Percentiles rank a stretch among this genome's conserved stretches.
These are phyloP conservation scores for Penicillium salamii DNA, from an alignment of 495 filamentous ascomycete genomes.

Conservation along the genomic window DNA sequence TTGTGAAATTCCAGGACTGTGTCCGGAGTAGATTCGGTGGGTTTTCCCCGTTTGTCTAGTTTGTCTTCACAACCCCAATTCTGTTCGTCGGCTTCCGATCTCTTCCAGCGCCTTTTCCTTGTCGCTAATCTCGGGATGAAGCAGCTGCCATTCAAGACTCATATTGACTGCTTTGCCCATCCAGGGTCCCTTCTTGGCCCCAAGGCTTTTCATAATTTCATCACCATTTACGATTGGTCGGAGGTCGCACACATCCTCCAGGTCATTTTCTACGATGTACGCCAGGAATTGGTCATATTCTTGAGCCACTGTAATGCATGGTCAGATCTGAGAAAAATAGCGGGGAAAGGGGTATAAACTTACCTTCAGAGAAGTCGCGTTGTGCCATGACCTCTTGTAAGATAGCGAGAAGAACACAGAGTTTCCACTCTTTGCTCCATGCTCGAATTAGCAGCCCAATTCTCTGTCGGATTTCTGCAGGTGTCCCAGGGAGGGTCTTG, in stretches of 20 bases:
- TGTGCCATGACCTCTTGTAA: conserved; percentile 59
- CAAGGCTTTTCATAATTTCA: conserved; percentile 58
- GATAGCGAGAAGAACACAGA: conserved; percentile 68
- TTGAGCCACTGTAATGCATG: conserved; percentile 26
- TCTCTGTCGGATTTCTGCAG: conserved; percentile 43
- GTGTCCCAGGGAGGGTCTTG: conserved; percentile 25
- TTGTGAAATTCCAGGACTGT: background rate
- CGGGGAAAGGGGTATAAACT: background rate
- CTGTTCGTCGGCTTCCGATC: conserved; percentile 50
- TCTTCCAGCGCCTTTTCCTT: conserved; percentile 63
- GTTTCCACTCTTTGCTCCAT: conserved; percentile 75
- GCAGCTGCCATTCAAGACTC: conserved; percentile 80
- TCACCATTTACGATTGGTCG: conserved; percentile 65
- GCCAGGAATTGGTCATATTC: conserved; percentile 47
- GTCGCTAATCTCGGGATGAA: conserved; percentile 64
- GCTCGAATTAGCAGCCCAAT: conserved; percentile 76
- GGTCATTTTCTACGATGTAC: conserved; percentile 38
- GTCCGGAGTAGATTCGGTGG: background rate
- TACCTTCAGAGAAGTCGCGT: conserved; percentile 31
- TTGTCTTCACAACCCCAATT: conserved; percentile 49
- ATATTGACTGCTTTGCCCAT: conserved; percentile 68
- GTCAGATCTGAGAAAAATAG: conserved; percentile 6
- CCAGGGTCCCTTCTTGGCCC: conserved; percentile 70
- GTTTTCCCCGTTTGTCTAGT: conserved; percentile 4
- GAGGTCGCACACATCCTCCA: conserved; percentile 45